Percentiles rank a stretch among this genome's conserved stretches.
phyloP scores from a whole-genome alignment of 352 stramenopile genomes.

The Phytophthora sp. region DNA sequence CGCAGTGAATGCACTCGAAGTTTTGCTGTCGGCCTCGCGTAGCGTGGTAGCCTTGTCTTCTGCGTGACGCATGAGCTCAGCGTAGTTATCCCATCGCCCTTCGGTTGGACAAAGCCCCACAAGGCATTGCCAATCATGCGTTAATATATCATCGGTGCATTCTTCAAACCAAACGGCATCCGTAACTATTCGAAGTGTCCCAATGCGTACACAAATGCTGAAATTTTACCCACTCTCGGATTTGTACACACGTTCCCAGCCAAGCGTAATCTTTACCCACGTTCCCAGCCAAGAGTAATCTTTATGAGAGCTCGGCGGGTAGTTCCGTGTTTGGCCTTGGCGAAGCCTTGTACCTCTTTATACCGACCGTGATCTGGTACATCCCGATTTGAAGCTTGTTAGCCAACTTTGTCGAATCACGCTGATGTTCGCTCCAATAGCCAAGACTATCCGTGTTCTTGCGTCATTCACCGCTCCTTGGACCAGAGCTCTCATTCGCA shows the following conservation, averaged over 20 bases:
- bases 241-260: background rate
- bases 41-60: background rate
- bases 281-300: slow-evolving; percentile 6
- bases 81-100: background rate
- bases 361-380: background rate
- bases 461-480: background rate
- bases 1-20: too few relatives aligned
- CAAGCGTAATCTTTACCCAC: too few relatives aligned
- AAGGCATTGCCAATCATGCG: background rate
- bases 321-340: background rate
- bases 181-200: background rate
- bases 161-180: background rate
- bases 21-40: background rate
- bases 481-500: background rate
- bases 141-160: background rate
- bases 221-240: background rate
- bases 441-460: background rate
- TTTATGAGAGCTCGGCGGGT: background rate
- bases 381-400: background rate
- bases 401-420: background rate
- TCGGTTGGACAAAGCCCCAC: background rate
- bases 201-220: background rate
- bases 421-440: background rate
- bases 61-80: background rate
- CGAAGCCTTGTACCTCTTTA: slow-evolving; percentile 17